Conservation (phyloP, 192 early-diverging fungal genomes). For the Backusella luteola region DNA sequence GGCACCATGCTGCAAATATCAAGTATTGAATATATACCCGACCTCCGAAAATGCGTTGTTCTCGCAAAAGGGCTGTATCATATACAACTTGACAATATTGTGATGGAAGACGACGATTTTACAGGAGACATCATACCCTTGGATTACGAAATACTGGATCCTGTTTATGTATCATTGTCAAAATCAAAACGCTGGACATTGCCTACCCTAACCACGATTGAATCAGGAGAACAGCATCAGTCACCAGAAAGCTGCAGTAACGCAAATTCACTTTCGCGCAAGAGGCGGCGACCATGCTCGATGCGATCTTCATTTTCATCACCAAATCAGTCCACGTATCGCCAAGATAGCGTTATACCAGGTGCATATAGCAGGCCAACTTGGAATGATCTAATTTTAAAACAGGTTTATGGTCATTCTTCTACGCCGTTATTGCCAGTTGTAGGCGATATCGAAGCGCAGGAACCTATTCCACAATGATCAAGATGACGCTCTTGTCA, state of each 20-base stretch:
- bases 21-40: constrained; percentile 37
- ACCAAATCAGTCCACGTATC: not conserved
- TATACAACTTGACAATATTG: constrained; percentile 35
- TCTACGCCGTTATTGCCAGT: not conserved
- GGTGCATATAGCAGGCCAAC: not conserved
- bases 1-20: constrained; percentile 51
- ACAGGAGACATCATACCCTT: constrained; percentile 41
- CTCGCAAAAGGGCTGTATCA: constrained; percentile 45
- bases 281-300: not conserved
- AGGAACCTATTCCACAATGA: not conserved
- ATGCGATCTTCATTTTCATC: not conserved
- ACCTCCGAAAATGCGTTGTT: constrained; percentile 41
- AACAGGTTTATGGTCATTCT: not conserved
- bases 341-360: not conserved
- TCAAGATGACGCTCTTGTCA: not conserved
- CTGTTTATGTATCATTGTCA: not conserved
- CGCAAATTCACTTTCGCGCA: not conserved
- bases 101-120: constrained; percentile 41
- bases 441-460: not conserved
- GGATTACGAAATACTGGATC: constrained; percentile 32
- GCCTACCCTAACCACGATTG: not conserved
- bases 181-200: not conserved
- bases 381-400: not conserved
- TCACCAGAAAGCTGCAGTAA: not conserved
- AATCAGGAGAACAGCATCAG: not conserved